Conservation (phyloP, 1,284 basidiomycete species). For the Wolfiporia cocos region DNA sequence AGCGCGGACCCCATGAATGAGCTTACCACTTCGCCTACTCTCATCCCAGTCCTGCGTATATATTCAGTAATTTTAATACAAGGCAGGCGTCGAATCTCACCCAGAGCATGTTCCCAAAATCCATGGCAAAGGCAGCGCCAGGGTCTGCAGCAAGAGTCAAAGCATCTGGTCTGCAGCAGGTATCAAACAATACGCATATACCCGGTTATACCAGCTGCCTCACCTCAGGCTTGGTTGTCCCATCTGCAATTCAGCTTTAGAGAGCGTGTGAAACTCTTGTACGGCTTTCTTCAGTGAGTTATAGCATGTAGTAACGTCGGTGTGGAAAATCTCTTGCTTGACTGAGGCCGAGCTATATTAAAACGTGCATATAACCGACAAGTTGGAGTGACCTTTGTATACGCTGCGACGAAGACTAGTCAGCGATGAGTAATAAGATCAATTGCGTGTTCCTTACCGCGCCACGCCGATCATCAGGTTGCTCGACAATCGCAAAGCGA, state of each 20-base stretch:
- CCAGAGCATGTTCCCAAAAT: slow-evolving; percentile 61
- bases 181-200: not conserved
- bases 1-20: not conserved
- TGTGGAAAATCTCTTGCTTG: slow-evolving; percentile 76
- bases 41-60: slow-evolving; percentile 58
- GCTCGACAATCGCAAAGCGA: slow-evolving; percentile 79
- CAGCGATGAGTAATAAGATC: no score
- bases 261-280: slow-evolving; percentile 47
- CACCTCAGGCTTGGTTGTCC: slow-evolving; percentile 59
- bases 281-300: slow-evolving; percentile 69
- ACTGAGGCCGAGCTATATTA: slow-evolving; percentile 44
- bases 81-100: slow-evolving; percentile 27
- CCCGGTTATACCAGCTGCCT: slow-evolving; percentile 8
- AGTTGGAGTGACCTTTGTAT: slow-evolving; percentile 76
- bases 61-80: not conserved
- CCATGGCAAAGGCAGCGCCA: slow-evolving; percentile 42
- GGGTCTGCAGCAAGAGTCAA: slow-evolving; percentile 58
- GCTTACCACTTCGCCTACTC: slow-evolving; percentile 8
- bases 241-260: slow-evolving; percentile 55
- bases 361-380: no score
- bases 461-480: slow-evolving; percentile 84
- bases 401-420: no score
- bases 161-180: slow-evolving; percentile 41
- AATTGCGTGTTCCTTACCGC: no score
- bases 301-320: slow-evolving; percentile 76